Percentiles rank a stretch among this genome's conserved stretches.
phyloP scores from a whole-genome alignment of 2,329 filamentous ascomycete species.

The Chaetomium sp. region DNA sequence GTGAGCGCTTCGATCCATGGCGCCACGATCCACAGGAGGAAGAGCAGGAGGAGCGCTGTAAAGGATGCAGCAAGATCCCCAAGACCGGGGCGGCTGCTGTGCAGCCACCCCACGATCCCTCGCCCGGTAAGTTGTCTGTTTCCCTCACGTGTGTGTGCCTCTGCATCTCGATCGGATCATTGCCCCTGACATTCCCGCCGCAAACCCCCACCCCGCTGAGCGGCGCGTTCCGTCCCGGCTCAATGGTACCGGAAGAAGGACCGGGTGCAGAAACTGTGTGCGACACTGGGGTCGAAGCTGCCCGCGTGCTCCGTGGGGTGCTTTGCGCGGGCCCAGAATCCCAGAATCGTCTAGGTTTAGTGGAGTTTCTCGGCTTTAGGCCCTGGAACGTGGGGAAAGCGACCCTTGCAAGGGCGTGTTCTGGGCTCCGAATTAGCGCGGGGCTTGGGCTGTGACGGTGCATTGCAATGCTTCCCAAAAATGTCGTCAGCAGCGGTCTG shows the following conservation, averaged over 20 bases:
- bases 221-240: constrained; percentile 15
- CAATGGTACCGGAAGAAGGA: not conserved
- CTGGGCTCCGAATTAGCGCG: constrained; percentile 22
- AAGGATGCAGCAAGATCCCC: constrained; percentile 34
- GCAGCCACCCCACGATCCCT: constrained; percentile 15
- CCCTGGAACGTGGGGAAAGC: constrained; percentile 25
- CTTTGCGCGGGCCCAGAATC: not conserved
- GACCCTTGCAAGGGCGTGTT: constrained; percentile 22
- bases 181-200: not conserved
- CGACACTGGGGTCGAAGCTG: not conserved
- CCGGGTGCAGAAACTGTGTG: not conserved
- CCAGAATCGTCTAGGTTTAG: constrained; percentile 10
- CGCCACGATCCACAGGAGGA: constrained; percentile 23
- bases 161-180: constrained; percentile 8
- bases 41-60: constrained; percentile 27
- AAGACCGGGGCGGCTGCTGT: constrained; percentile 27
- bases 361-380: constrained; percentile 16
- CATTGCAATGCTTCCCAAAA: constrained; percentile 15
- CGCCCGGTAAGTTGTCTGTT: constrained; percentile 27
- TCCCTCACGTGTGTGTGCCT: constrained; percentile 11
- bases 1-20: constrained; percentile 35
- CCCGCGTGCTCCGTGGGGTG: constrained; percentile 24
- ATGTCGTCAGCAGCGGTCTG: constrained; percentile 24
- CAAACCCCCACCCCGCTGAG: constrained; percentile 25
- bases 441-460: constrained; percentile 4